Percentiles rank a stretch among this genome's conserved stretches.
Evolutionary conservation across 495 filamentous ascomycete genomes (phyloP).

Genomic region (Delitschia confertaspora): DNA sequence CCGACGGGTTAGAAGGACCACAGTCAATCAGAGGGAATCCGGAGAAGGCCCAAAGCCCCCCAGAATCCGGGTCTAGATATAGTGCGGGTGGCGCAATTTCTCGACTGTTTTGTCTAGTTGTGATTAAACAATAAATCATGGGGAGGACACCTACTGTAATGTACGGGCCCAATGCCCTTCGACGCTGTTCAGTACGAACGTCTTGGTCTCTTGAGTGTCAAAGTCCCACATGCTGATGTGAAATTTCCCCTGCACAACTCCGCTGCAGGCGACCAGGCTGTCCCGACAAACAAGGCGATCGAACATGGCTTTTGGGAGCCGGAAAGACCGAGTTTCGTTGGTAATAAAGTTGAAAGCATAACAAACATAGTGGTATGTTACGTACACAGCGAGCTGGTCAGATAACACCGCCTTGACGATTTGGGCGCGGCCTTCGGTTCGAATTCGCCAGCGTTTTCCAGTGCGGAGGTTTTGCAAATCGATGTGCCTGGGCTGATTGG

Average conservation of each 20-base stretch:
- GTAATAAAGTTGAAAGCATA: conserved; percentile 9
- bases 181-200: neutral
- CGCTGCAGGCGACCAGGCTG: conserved; percentile 11
- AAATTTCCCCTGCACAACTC: neutral
- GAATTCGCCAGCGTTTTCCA: neutral
- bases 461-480: conserved; percentile 11
- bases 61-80: too few relatives aligned
- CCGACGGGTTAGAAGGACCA: too few relatives aligned
- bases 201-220: conserved; percentile 3
- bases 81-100: too few relatives aligned
- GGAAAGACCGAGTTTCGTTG: conserved; percentile 1
- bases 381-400: conserved; percentile 7
- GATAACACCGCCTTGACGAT: conserved; percentile 7
- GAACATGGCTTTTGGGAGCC: conserved; percentile 2
- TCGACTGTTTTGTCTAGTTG: too few relatives aligned
- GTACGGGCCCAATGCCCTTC: too few relatives aligned
- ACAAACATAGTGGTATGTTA: conserved; percentile 2
- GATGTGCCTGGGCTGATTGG: neutral
- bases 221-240: conserved; percentile 13
- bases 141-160: too few relatives aligned
- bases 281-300: conserved; percentile 6
- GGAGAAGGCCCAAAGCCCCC: too few relatives aligned
- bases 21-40: too few relatives aligned
- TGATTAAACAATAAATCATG: too few relatives aligned
- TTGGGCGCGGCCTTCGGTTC: conserved; percentile 6